These are phyloP conservation scores for Fusarium ramigenum DNA, from an alignment of 2,329 filamentous ascomycete species.

Conservation along the genomic window DNA sequence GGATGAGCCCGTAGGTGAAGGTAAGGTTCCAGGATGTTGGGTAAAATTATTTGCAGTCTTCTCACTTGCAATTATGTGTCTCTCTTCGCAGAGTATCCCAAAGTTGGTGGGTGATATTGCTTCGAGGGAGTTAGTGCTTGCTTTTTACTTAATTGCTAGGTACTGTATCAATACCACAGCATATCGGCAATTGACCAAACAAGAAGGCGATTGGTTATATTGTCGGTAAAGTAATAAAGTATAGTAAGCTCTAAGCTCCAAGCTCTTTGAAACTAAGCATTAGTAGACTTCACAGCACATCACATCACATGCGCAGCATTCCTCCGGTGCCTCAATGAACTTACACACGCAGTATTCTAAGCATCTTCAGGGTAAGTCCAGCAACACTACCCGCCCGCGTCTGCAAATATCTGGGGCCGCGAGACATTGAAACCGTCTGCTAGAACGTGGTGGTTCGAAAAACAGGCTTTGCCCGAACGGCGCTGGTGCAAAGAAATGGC, in stretches of 20 bases:
- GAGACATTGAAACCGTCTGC: conserved; percentile 16
- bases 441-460: conserved; percentile 19
- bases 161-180: not conserved
- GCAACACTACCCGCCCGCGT: conserved; percentile 10
- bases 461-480: conserved; percentile 21
- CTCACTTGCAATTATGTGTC: not conserved
- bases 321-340: conserved; percentile 24
- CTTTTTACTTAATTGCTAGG: conserved; percentile 1
- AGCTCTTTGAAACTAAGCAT: not conserved
- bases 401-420: conserved; percentile 21
- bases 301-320: conserved; percentile 37
- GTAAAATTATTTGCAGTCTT: conserved; percentile 1
- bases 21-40: conserved; percentile 32
- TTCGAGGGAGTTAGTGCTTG: not conserved
- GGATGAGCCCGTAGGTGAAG: conserved; percentile 37
- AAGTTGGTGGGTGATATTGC: not conserved
- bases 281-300: conserved; percentile 15
- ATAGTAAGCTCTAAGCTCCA: not conserved
- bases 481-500: conserved; percentile 29
- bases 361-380: conserved; percentile 23
- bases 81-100: conserved; percentile 1
- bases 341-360: conserved; percentile 15
- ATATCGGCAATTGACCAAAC: not conserved
- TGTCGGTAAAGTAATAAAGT: not conserved
- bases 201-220: not conserved